Conservation (phyloP, 176 grass and related monocot species). For the Oryza meridionalis region DNA sequence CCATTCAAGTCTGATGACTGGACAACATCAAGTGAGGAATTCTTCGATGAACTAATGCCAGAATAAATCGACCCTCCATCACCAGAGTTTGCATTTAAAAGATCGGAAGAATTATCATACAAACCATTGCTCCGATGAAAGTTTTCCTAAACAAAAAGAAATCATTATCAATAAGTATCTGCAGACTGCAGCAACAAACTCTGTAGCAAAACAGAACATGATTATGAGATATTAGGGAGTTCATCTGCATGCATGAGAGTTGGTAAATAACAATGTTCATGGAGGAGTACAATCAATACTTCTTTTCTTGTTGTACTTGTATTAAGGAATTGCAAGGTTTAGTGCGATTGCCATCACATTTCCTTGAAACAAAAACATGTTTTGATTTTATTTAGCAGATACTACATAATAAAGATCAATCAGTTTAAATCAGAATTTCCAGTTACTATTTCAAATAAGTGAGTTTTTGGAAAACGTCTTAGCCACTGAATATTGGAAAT, state of each 20-base stretch:
- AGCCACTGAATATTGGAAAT: neutral
- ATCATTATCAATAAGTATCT: conserved; percentile 20
- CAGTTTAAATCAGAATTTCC: conserved; percentile 10
- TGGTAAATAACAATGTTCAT: neutral
- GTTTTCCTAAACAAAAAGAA: conserved; percentile 57
- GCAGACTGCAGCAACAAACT: conserved; percentile 2
- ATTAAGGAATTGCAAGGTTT: neutral
- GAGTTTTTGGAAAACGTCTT: conserved; percentile 2
- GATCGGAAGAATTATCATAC: conserved; percentile 55
- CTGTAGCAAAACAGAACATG: neutral
- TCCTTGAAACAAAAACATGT: conserved; percentile 22
- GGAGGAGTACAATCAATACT: neutral
- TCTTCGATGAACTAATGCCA: conserved; percentile 42
- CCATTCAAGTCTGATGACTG: conserved; percentile 35
- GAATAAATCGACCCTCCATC: conserved; percentile 37
- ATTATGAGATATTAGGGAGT: neutral
- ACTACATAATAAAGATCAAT: neutral
- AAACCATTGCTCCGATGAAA: conserved; percentile 48
- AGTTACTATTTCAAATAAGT: neutral
- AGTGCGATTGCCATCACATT: neutral
- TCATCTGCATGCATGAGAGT: neutral
- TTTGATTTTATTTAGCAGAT: conserved; percentile 22
- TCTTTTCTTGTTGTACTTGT: neutral
- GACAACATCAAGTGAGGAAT: conserved; percentile 43
- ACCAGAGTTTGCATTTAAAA: conserved; percentile 45